phyloP scores from a whole-genome alignment of 306 rosid species.

The Acacia melanoxylon region DNA sequence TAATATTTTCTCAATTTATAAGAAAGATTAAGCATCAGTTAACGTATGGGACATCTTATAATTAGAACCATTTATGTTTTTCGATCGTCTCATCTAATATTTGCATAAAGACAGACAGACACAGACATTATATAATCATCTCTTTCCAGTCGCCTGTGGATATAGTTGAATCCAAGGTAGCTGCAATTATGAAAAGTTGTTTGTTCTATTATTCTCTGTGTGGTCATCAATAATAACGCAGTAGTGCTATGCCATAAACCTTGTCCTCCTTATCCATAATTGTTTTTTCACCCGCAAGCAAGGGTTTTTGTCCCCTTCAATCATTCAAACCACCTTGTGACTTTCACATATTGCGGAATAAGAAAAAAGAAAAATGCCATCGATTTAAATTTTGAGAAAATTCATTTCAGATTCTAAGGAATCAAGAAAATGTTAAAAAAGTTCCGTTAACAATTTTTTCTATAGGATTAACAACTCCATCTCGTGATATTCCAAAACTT shows the following conservation, averaged over 20 bases:
- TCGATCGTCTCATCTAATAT: background rate
- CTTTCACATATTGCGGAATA: background rate
- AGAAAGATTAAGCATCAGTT: background rate
- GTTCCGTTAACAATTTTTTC: no score
- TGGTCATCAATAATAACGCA: conserved; percentile 18
- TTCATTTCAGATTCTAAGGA: no score
- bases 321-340: background rate
- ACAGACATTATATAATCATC: background rate
- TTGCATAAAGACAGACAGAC: background rate
- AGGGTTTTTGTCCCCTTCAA: background rate
- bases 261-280: background rate
- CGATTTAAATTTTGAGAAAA: background rate
- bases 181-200: conserved; percentile 2
- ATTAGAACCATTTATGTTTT: no score
- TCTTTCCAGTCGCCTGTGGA: background rate
- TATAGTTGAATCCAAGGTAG: no score
- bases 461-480: no score
- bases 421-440: no score
- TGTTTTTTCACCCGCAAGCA: conserved; percentile 19
- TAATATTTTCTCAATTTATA: background rate
- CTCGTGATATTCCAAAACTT: no score
- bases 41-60: background rate
- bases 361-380: background rate
- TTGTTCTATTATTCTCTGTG: background rate
- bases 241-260: background rate